Conservation (phyloP, 768 basidiomycete genomes). For the Termitomyces sp. region DNA sequence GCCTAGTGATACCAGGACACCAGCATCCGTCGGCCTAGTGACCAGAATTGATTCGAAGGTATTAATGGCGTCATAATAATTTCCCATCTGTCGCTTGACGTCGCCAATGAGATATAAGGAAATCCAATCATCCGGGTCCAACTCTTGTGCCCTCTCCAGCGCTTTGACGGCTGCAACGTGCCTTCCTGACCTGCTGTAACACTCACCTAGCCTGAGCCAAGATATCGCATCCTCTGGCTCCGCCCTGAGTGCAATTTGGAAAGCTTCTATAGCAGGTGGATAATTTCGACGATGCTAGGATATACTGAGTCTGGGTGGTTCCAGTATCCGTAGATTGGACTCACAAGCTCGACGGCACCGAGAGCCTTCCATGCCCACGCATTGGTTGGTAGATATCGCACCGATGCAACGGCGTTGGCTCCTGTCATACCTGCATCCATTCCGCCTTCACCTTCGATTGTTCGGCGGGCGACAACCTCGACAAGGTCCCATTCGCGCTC, state of each 20-base stretch:
- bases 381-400: constrained; percentile 68
- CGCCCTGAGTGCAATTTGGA: constrained; percentile 82
- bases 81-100: constrained; percentile 72
- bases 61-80: constrained; percentile 68
- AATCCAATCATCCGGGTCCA: constrained; percentile 79
- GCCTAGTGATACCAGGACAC: constrained; percentile 65
- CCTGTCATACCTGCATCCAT: constrained; percentile 49
- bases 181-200: constrained; percentile 83
- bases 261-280: constrained; percentile 68
- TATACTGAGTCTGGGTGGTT: not conserved
- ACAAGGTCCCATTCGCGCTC: constrained; percentile 95
- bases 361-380: constrained; percentile 98
- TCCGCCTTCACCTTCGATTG: constrained; percentile 92
- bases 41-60: constrained; percentile 54
- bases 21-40: constrained; percentile 59
- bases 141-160: constrained; percentile 64
- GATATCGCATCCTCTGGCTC: constrained; percentile 69
- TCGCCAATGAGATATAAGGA: constrained; percentile 80
- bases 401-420: constrained; percentile 20
- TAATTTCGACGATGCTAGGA: constrained; percentile 64
- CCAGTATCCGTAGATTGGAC: constrained; percentile 18
- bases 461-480: constrained; percentile 86
- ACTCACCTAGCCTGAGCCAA: constrained; percentile 93
- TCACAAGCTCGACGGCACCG: constrained; percentile 85
- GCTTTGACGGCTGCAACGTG: constrained; percentile 89